These are phyloP conservation scores for Pythium dissotocum DNA, from an alignment of 352 stramenopile species.

Conservation along the genomic window DNA sequence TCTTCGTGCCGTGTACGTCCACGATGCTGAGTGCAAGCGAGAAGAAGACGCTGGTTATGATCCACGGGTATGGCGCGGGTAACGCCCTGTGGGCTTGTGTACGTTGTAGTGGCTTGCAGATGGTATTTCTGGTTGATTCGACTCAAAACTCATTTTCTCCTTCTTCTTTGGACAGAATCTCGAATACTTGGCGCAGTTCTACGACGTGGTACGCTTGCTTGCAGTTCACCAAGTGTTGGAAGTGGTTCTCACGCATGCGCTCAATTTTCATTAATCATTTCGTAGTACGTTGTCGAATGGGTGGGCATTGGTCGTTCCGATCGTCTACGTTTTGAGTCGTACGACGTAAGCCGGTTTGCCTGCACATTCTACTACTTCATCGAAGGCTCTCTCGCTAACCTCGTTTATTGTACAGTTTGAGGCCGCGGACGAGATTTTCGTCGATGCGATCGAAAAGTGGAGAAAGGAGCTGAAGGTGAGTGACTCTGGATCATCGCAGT, in stretches of 20 bases:
- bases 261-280: too few relatives aligned
- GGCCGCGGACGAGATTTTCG: conserved; percentile 51
- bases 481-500: not conserved
- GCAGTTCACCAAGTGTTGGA: too few relatives aligned
- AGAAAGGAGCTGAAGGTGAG: conserved; percentile 45
- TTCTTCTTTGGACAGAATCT: conserved; percentile 39
- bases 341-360: conserved; percentile 34
- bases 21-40: conserved; percentile 2
- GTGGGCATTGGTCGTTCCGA: conserved; percentile 55
- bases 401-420: conserved; percentile 33
- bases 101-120: conserved; percentile 13
- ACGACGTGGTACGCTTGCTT: conserved; percentile 44
- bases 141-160: too few relatives aligned
- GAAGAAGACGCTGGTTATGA: conserved; percentile 43
- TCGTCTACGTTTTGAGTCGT: conserved; percentile 48
- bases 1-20: conserved; percentile 46
- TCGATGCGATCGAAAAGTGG: conserved; percentile 57
- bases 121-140: too few relatives aligned
- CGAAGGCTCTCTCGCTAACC: too few relatives aligned
- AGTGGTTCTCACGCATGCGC: too few relatives aligned
- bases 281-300: conserved; percentile 67
- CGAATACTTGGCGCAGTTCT: conserved; percentile 46
- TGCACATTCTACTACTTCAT: too few relatives aligned
- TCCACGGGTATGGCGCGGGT: conserved; percentile 57
- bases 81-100: conserved; percentile 66